Base-by-base conservation (phyloP, 352 stramenopile genomes). In the Globisporangium recalcitrans region DNA sequence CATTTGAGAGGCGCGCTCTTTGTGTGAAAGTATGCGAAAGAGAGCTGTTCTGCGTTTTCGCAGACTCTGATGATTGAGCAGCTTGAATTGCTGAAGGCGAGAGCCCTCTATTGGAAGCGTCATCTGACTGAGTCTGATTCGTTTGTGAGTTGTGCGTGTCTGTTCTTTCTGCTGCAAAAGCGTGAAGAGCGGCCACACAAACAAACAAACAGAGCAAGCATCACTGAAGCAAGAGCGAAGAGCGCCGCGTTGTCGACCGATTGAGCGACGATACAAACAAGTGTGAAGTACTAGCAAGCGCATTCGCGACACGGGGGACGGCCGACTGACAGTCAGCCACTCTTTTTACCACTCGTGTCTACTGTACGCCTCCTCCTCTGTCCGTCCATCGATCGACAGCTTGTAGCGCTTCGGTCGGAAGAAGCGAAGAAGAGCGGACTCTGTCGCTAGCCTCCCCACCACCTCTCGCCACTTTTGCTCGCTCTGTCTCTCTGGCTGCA, bases 401-500 rank as follows among this genome's bases (percentile, higher is more conserved):
- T 10, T 1, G 11, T 57, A 19, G 49, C 49, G 49, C 26, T 27
- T 16, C 27, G 24, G 13, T 36, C 48, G 48, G 51, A 57, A 57
- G 51, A 55, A 55, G 14, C 46, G 11, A 16, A 53, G 38, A 46
- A 46, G 38, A 14, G 27, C 29, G 22, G 29, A 44, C 51, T 57
- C 16, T 57, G 51, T 36, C 29, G 29, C 19, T 56, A 55, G 40
- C 58, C 48, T 46, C 38, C 8, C 13, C 44, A 36, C 31, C 14
- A 16, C 9, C 27, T 3, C 58, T 19, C 32, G 21, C 24, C 16
- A 29, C 8, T 22, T 27, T 31, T n/a, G n/a, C 48, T 54, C 29
- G 31, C 13, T 61, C 51, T 66, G 46, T 60, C 52, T 60, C 52
- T 59, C 51, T 31, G 19, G 5, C 27, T 31, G 27, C 5, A 5